Evolutionary conservation across 306 rosid species (phyloP).

Genomic region (Aeschynomene evenia): DNA sequence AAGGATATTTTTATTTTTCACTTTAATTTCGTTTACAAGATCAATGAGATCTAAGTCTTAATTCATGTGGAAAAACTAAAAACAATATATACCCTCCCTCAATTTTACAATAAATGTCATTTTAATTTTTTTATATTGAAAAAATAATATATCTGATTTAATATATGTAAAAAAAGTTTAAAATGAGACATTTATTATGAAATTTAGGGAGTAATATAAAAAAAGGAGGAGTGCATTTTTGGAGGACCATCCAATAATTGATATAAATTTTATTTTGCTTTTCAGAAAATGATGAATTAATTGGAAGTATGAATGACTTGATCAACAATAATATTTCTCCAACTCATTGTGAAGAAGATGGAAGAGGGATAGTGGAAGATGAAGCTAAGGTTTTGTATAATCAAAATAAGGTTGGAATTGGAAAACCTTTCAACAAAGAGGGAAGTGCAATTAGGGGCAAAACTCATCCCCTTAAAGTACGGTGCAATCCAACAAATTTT

Average conservation of each 20-base stretch:
- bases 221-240: background rate
- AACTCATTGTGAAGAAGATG: conserved; percentile 16
- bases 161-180: too few relatives aligned
- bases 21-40: too few relatives aligned
- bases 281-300: conserved; percentile 57
- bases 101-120: too few relatives aligned
- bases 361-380: conserved; percentile 6
- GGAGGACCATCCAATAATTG: background rate
- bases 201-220: too few relatives aligned
- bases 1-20: too few relatives aligned
- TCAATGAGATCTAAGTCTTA: too few relatives aligned
- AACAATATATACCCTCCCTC: too few relatives aligned
- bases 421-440: background rate
- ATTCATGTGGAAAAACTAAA: too few relatives aligned
- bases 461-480: conserved; percentile 9
- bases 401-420: background rate
- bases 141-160: too few relatives aligned
- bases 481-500: background rate
- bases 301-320: conserved; percentile 46
- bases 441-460: conserved; percentile 7
- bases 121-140: too few relatives aligned
- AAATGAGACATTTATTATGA: too few relatives aligned
- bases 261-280: background rate
- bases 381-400: conserved; percentile 23
- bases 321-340: conserved; percentile 18